Conservation (phyloP, 495 filamentous ascomycete genomes). For the Penicillium tannophilum region DNA sequence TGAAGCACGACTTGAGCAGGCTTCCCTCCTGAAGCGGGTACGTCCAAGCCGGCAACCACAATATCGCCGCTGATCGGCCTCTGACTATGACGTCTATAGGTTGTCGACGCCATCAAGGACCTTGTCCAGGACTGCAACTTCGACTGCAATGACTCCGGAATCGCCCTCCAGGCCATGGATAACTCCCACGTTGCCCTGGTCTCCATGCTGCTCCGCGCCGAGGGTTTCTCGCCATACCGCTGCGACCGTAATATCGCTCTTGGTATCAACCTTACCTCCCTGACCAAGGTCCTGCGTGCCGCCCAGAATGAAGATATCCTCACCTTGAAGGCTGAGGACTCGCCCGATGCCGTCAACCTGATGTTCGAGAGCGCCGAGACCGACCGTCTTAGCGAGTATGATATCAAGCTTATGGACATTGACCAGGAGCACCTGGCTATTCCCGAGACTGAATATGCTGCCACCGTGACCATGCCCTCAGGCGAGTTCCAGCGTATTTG, state of each 20-base stretch:
- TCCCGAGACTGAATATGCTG: constrained; percentile 96
- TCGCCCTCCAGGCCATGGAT: constrained; percentile 99
- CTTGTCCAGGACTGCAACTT: constrained; percentile 99
- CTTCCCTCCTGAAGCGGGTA: constrained; percentile 93
- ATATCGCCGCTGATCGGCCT: background rate
- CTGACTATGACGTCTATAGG: constrained; percentile 51
- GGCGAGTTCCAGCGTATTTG: constrained; percentile 94
- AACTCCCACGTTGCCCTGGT: constrained; percentile 99
- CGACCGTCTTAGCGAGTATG: constrained; percentile 94
- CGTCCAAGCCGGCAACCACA: constrained; percentile 16
- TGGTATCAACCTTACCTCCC: constrained; percentile 92
- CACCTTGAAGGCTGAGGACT: constrained; percentile 95
- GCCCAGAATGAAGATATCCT: constrained; percentile 95
- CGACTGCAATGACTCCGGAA: constrained; percentile 99
- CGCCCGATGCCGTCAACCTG: constrained; percentile 92
- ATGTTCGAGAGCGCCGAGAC: constrained; percentile 90
- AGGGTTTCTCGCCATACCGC: constrained; percentile 93
- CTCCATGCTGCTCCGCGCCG: constrained; percentile 96
- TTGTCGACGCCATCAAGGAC: constrained; percentile 98
- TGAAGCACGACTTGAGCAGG: constrained; percentile 96
- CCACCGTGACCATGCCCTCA: constrained; percentile 85
- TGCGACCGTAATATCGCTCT: constrained; percentile 99
- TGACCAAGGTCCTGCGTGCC: constrained; percentile 95
- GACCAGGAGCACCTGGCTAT: constrained; percentile 99
- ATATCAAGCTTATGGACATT: constrained; percentile 99